Conservation (phyloP, 1,284 basidiomycete species). For the Fomitopsis palustris region DNA sequence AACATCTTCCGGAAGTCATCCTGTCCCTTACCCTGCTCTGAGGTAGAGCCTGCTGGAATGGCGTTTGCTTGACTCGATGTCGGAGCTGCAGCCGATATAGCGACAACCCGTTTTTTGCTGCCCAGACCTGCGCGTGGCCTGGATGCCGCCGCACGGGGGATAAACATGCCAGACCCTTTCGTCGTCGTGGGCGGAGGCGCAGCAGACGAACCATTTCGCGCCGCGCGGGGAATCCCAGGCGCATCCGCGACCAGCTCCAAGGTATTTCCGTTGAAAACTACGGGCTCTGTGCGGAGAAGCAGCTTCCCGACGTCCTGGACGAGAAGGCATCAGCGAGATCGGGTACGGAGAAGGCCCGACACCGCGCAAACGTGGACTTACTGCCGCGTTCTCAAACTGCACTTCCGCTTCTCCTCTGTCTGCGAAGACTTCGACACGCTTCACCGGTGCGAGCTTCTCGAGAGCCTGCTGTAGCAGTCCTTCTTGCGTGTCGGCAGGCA, state of each 20-base stretch:
- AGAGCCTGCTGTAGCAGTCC: slow-evolving; percentile 85
- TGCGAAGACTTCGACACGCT: slow-evolving; percentile 72
- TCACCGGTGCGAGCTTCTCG: slow-evolving; percentile 74
- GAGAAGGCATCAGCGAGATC: slow-evolving; percentile 1
- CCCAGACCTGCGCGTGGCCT: slow-evolving; percentile 71
- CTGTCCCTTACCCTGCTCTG: slow-evolving; percentile 51
- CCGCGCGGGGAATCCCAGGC: slow-evolving; percentile 25
- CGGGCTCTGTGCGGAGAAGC: slow-evolving; percentile 62
- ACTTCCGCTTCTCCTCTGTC: slow-evolving; percentile 70
- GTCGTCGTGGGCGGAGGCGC: slow-evolving; percentile 37
- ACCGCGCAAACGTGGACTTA: slow-evolving; percentile 35
- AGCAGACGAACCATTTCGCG: slow-evolving; percentile 23
- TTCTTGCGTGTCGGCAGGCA: slow-evolving; percentile 78
- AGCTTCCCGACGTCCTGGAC: slow-evolving; percentile 76
- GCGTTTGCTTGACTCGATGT: slow-evolving; percentile 7
- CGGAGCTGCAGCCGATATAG: slow-evolving; percentile 12
- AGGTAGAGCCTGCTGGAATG: slow-evolving; percentile 12
- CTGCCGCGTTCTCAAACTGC: slow-evolving; percentile 71
- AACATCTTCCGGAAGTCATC: slow-evolving; percentile 83
- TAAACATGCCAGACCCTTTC: slow-evolving; percentile 46
- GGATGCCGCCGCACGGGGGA: slow-evolving; percentile 60
- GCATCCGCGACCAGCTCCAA: slow-evolving; percentile 58
- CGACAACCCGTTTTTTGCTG: slow-evolving; percentile 37
- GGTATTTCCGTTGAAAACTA: slow-evolving; percentile 59
- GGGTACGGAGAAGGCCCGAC: background rate